Evolutionary conservation across 2,329 filamentous ascomycete species (phyloP).

Genomic region (Lachnellula hyalina): DNA sequence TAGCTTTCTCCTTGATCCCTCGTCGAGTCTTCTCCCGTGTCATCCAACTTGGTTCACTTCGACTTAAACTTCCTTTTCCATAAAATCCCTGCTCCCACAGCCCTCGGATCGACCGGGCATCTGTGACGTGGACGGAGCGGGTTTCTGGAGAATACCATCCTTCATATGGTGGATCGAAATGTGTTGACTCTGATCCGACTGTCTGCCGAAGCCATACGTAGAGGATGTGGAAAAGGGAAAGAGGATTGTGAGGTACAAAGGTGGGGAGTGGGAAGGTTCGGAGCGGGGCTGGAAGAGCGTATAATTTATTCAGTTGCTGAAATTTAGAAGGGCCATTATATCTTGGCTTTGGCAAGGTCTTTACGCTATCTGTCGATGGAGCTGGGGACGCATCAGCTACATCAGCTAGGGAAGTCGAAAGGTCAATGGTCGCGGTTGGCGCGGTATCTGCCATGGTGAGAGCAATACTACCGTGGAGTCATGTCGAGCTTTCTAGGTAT

Average conservation of each 20-base stretch:
- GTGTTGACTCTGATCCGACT: conserved; percentile 57
- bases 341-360: conserved; percentile 7
- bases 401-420: conserved; percentile 1
- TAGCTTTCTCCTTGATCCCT: conserved; percentile 58
- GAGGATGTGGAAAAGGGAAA: conserved; percentile 77
- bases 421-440: not conserved
- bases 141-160: conserved; percentile 80
- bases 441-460: conserved; percentile 24
- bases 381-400: conserved; percentile 1
- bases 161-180: conserved; percentile 59
- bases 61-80: conserved; percentile 86
- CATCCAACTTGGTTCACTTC: conserved; percentile 93
- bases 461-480: conserved; percentile 20
- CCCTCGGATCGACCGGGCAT: conserved; percentile 68
- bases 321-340: conserved; percentile 27
- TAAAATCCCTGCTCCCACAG: conserved; percentile 98
- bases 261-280: conserved; percentile 77
- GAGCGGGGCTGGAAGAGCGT: conserved; percentile 75
- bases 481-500: conserved; percentile 18
- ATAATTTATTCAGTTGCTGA: conserved; percentile 62
- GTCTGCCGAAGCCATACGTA: conserved; percentile 73
- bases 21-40: conserved; percentile 71
- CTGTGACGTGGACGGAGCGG: conserved; percentile 76
- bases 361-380: not conserved
- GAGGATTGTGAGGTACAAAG: conserved; percentile 86